Base-by-base conservation (phyloP, 2,329 filamentous ascomycete genomes). In the Diaporthe batatas region DNA sequence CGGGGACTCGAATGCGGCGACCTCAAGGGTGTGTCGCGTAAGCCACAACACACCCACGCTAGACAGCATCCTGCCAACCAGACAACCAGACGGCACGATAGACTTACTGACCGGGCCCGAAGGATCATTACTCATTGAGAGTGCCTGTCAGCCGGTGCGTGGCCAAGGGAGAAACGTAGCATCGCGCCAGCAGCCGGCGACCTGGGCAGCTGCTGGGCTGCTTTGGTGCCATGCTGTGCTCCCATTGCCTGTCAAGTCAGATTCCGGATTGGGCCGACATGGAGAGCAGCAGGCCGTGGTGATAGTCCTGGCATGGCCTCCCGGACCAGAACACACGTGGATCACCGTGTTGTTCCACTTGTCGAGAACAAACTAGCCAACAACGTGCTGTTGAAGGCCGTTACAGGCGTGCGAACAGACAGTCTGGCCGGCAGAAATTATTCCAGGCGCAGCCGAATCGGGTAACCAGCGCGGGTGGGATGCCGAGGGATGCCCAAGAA, bases 381-480 rank as follows among this genome's bases (percentile, higher is more conserved):
- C 18, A 47, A 10, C 44, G 6, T 47, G 18, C 14, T 47, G 44
- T 18, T 16, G 3, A 42, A 42, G 16, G 39, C 39, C 39, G 18
- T 47, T 6, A 47, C 44, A 21, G 44, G 44, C 8, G 44, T 18
- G 44, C 18, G 44, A 47, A n/a, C 44, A 47, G 44, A 21, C 21
- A 36, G 7, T 39, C 16, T 59, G 36, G 36, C 21, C 36, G n/a
- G 39, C 36, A 62, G 39, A 14, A 47, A 6, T 47, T 25, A 25
- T 32, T 23, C 29, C 44, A 47, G 18, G 29, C 36, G 39, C n/a
- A 32, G 57, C 47, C 68, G 32, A 62, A 70, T 70, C 2, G 55
- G 58, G 68, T 53, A 70, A 70, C 55, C 68, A 70, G 68, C 36
- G 68, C 68, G 68, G 57, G 6, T 29, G 23, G 18, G 32, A 51